Evolutionary conservation across 192 early-diverging fungal genomes (phyloP), one percentile per base, ranked within the genome.

Genomic region (Mortierella alpina): DNA sequence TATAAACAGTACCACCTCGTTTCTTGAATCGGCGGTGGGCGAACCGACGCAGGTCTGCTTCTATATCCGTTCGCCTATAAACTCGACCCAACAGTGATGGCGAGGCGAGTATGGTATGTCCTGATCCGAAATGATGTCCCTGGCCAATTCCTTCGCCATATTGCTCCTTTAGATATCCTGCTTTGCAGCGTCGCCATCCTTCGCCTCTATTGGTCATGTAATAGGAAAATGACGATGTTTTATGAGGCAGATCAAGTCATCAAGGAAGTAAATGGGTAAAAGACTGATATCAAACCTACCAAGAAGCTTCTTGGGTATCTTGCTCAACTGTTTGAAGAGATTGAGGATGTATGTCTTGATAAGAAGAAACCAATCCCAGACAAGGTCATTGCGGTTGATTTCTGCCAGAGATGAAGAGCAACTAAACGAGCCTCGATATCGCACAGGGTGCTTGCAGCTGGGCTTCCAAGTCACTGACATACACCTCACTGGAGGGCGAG

Each of bases 331-430:
- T 45, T 23, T 50, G 11, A 63, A 48, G n/a, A 63, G 49, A 39
- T 63, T 48, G n/a, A 63, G 18, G 49, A 63, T 63, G 4, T 31
- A 63, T 31, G 14, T 4, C 49, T 63, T 63, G 48, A 63, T 63
- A 5, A 1, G 62, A 13, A 48, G 20, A 7, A 4, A 20, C 5
- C 51, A 1, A 51, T 49, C 47, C 62, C 62, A 63, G 4, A 10
- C 62, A 39, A 2, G 18, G 20, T 63, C 62, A 22, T 51, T 39
- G 7, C 62, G 23, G 39, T 9, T 40, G 3, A 63, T 63, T 22
- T 63, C 62, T 22, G 20, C 62, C 4, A 63, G 15, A 15, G 51
- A 63, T 4, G 4, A 5, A 51, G 13, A 10, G 62, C 62, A 11
- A 12, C 48, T 11, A 51, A 5, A 20, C 62, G 48, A 51, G 6